A percentile compares a stretch with the other conserved stretches of the same genome.
Conservation (phyloP, 768 basidiomycete species). For the Phylloporus rhodoxanthus region DNA sequence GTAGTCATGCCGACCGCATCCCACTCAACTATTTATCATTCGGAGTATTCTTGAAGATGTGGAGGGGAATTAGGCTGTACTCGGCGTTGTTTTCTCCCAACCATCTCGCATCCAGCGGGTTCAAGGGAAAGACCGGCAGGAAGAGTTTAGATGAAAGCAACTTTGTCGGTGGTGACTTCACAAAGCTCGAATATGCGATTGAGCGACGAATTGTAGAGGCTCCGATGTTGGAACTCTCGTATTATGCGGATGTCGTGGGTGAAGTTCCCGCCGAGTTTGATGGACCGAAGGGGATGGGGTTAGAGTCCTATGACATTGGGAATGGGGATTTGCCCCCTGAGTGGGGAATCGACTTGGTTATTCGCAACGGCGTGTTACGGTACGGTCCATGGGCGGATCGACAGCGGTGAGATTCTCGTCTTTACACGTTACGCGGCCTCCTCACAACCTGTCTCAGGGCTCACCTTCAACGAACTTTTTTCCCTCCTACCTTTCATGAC, state of each 20-base stretch:
- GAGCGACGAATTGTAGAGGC: conserved; percentile 80
- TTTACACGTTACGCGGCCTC: background rate
- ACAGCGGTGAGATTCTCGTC: conserved; percentile 53
- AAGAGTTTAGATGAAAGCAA: conserved; percentile 48
- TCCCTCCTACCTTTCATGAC: conserved; percentile 74
- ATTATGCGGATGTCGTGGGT: conserved; percentile 83
- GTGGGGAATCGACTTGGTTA: conserved; percentile 84
- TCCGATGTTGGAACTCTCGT: conserved; percentile 69
- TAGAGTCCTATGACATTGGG: conserved; percentile 63
- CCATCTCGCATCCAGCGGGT: background rate
- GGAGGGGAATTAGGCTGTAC: conserved; percentile 49
- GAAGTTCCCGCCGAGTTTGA: conserved; percentile 47
- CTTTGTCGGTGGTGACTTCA: conserved; percentile 50
- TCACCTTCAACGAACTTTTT: conserved; percentile 76
- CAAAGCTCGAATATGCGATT: conserved; percentile 76
- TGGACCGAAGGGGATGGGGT: conserved; percentile 27
- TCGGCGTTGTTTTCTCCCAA: conserved; percentile 27
- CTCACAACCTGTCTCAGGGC: conserved; percentile 37
- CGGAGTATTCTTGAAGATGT: conserved; percentile 42
- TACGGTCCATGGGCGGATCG: conserved; percentile 98
- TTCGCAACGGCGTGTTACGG: conserved; percentile 67
- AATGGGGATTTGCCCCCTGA: conserved; percentile 87
- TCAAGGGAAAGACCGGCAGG: conserved; percentile 3
- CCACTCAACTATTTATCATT: conserved; percentile 36
- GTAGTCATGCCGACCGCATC: conserved; percentile 24